Base-by-base conservation (phyloP, 192 early-diverging fungal species). In the Diversispora epigaea region DNA sequence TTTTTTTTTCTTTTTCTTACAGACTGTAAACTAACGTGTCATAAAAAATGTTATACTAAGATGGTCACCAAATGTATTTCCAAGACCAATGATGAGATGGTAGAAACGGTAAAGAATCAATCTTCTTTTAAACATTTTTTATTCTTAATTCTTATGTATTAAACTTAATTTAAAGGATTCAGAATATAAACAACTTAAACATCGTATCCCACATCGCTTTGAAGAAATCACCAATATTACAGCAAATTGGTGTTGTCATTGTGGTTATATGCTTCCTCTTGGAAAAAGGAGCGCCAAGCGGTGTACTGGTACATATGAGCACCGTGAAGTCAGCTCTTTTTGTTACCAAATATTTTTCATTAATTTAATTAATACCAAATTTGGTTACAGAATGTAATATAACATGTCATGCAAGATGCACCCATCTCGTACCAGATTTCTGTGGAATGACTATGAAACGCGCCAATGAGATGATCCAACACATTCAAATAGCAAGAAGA, bases 241-340 rank as follows among this genome's bases (percentile, higher is more conserved):
- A 22, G 91, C 93, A 47, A 89, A 90, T 80, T 99, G 97, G 97
- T 99, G 97, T 81, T 94, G 91, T 77, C 97, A 99, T 83, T 99
- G 97, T 83, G 97, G 97, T 44, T 93, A 89, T 49, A 94, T 99
- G 92, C 89, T 99, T 52, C 88, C 96, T 19, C 81, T 99, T 8
- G 92, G 94, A 40, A 91, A 88, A 21, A 85, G 86, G 57, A 82
- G 86, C 45, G 77, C 83, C 12, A 87, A 14, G 80, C 21, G 68
- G 71, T 52, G 40, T 21, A 39, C 46, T 10, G 22, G 17, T 52
- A 54, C 52, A 22, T 49, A 15, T 32, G 25, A 32, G 25, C 2
- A 32, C 25, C 25, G 25, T 32, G 1, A 54, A 15, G 40, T 2
- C 17, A 17, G 6, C 25, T 32, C 25, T 32, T 52, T 69, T 25